Base-by-base conservation (phyloP, 768 basidiomycete species). In the Hypsizygus marmoreus region DNA sequence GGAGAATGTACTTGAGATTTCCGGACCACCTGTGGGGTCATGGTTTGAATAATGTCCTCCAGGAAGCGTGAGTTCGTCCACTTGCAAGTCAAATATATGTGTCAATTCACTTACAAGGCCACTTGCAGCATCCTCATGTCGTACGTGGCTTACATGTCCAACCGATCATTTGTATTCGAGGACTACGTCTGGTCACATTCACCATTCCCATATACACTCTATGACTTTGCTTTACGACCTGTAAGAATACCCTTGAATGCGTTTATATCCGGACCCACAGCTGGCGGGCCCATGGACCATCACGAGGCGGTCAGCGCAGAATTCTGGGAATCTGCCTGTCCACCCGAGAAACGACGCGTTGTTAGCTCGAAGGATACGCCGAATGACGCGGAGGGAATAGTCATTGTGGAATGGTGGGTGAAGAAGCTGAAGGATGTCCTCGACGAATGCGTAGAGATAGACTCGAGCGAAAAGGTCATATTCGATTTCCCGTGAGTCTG, bases 21-120 rank as follows among this genome's bases (percentile, higher is more conserved):
- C 74, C 79, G 1, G 71, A 71, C 14, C 79, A 82, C 49, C 43
- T 82, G 4, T 81, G 80, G 80, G 80, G 79, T 0, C 78, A 77
- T 43, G 82, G 82, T 1, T 67, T 82, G 45, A 82, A 83, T 59
- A 84, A 84, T 44, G 60, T 82, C 22, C 64, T 84, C 19, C 79
- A 83, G 60, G 81, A 84, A 72, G 67, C 73, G 80, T 82, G 56
- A 49, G 79, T 73, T 25, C 39, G 54, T 42, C 25, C 16, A 3
- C 40, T 40, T 17, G 16, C 6, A 19, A 9, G 10, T 2, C 20
- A 22, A n/a, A n/a, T n/a, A n/a, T n/a, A n/a, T n/a, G n/a, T n/a
- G n/a, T n/a, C n/a, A n/a, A n/a, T n/a, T n/a, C n/a, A n/a, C n/a
- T n/a, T n/a, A n/a, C 16, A 8, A 19, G 28, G 20, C 12, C 31